phyloP scores from a whole-genome alignment of 306 rosid species.

The Casuarina cunninghamiana region DNA sequence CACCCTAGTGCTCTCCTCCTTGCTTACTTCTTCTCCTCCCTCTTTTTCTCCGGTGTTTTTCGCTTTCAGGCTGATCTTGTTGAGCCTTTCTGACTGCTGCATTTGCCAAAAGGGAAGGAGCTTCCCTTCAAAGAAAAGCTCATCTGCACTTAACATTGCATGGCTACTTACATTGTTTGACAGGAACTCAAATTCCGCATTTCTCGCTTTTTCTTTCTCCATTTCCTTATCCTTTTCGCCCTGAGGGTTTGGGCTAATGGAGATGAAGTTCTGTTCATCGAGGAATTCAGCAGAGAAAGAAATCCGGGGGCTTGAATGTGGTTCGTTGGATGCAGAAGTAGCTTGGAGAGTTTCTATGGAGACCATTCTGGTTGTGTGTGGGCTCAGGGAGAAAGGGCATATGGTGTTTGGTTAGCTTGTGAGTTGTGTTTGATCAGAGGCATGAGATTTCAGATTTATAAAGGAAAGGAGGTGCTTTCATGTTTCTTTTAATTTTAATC shows the following conservation, averaged over 20 bases:
- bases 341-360: constrained; percentile 54
- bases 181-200: constrained; percentile 85
- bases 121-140: constrained; percentile 97
- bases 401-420: constrained; percentile 13
- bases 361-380: constrained; percentile 42
- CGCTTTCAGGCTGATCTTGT: constrained; percentile 59
- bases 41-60: constrained; percentile 33
- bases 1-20: constrained; percentile 55
- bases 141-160: constrained; percentile 78
- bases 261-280: constrained; percentile 87
- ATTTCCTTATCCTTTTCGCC: constrained; percentile 36
- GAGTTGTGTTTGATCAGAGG: constrained; percentile 37
- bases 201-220: constrained; percentile 47
- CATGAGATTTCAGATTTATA: constrained; percentile 55
- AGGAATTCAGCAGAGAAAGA: constrained; percentile 92
- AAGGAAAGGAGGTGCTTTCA: constrained; percentile 40
- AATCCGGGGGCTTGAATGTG: constrained; percentile 76
- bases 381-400: constrained; percentile 23
- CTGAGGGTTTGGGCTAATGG: constrained; percentile 65
- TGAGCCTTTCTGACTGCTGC: constrained; percentile 82
- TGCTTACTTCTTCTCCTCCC: constrained; percentile 32
- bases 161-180: constrained; percentile 55
- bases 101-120: constrained; percentile 88
- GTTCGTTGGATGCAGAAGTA: constrained; percentile 45
- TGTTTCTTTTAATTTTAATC: constrained; percentile 34